Evolutionary conservation across 2,329 filamentous ascomycete genomes (phyloP), one percentile per base, ranked within the genome.

Genomic region (Fusarium guadeloupense): DNA sequence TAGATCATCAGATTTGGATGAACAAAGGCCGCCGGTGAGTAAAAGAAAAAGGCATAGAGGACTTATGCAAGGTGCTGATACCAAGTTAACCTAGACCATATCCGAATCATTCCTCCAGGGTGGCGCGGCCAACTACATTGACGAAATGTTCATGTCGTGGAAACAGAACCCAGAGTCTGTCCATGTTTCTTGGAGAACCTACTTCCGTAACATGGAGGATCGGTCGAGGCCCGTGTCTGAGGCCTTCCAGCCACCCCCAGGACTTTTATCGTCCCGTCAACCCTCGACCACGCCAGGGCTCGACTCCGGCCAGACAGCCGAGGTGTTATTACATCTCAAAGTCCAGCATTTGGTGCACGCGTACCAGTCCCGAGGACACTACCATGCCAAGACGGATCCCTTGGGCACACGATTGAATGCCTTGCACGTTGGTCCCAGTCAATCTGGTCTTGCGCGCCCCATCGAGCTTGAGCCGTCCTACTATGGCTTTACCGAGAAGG

Each of bases 111-210:
- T 98, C 83, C 85, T 98, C 56, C 91, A 92, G 64, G 95, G 95
- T 64, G 96, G 91, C 81, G 93, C 93, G 50, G 94, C 95, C 78
- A 96, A 96, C 81, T 99, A 99, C 80, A 92, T 98, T 75, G 94
- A 99, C 77, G 95, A 97, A 82, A 98, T 99, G 95, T 98, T 98
- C 80, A 82, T 97, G 80, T 89, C 93, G 74, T 99, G 95, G 94
- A 97, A 25, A 8, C 16, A 93, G 79, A 83, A 90, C 58, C 93
- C 95, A 42, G 85, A 88, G 68, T 97, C 92, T 73, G 94, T 99
- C 45, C 94, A 99, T 80, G 84, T 96, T 69, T 98, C 94, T 75
- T 99, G 94, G 94, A 93, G 96, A 81, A 89, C 94, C 73, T 99
- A 99, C 85, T 99, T 99, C 85, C 91, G 89, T 79, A 98, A 98